Evolutionary conservation across 2,329 filamentous ascomycete species (phyloP).

Genomic region (Penicillium glabrum): DNA sequence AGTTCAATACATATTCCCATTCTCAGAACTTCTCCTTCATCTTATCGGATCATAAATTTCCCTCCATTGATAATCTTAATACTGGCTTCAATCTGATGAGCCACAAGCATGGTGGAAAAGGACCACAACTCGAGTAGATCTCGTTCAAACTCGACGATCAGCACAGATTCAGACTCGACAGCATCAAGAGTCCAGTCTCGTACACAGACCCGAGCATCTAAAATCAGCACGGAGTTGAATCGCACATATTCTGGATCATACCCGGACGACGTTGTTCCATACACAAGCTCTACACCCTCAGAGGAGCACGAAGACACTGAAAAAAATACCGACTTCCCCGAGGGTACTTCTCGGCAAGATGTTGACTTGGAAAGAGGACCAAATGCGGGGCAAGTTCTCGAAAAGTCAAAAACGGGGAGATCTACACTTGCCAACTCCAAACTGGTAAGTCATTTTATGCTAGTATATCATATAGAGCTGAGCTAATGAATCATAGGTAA

Average conservation of each 20-base stretch:
- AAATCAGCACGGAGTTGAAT: not conserved
- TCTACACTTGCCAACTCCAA: conserved; percentile 1
- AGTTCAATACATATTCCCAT: not conserved
- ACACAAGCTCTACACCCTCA: not conserved
- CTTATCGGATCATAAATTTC: not conserved
- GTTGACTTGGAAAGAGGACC: not conserved
- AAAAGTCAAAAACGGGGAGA: conserved; percentile 4
- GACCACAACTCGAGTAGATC: conserved; percentile 1
- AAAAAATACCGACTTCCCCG: not conserved
- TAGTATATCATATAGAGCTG: not conserved
- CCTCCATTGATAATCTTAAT: not conserved
- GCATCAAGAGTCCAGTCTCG: conserved; percentile 3
- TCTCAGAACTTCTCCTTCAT: not conserved
- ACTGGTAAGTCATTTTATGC: not conserved
- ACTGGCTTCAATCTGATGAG: not conserved
- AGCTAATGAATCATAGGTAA: conserved; percentile 36
- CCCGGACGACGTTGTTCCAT: not conserved
- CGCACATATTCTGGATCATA: conserved; percentile 1
- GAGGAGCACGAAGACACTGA: not conserved
- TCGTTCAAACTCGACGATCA: conserved; percentile 1
- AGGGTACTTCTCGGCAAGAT: not conserved
- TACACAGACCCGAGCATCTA: not conserved
- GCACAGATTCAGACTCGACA: not conserved
- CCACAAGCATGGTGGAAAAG: conserved; percentile 3
- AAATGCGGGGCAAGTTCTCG: not conserved